These are phyloP conservation scores for Nematocida ironsii DNA, from an alignment of 371 early-diverging fungal genomes.

Conservation along the genomic window DNA sequence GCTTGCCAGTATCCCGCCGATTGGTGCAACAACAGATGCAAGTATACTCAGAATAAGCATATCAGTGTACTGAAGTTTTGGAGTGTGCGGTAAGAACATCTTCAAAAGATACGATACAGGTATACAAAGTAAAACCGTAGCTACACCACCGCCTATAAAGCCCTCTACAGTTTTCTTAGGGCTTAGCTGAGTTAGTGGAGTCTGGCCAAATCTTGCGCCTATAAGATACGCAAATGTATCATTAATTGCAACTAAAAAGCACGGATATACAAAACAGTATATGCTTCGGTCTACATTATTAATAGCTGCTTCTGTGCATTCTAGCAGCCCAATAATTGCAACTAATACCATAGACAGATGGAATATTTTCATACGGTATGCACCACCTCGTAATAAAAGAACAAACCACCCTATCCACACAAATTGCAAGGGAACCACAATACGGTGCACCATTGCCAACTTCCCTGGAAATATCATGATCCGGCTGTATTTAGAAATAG, in stretches of 20 bases:
- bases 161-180: slow-evolving; percentile 99
- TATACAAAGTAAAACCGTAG: slow-evolving; percentile 76
- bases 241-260: slow-evolving; percentile 85
- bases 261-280: slow-evolving; percentile 86
- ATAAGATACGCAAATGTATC: slow-evolving; percentile 93
- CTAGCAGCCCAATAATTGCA: slow-evolving; percentile 79
- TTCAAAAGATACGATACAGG: slow-evolving; percentile 19
- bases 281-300: slow-evolving; percentile 91
- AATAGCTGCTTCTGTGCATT: slow-evolving; percentile 83
- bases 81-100: not conserved
- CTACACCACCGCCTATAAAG: slow-evolving; percentile 84
- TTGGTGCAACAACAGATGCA: slow-evolving; percentile 92
- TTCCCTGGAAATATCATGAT: not conserved
- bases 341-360: slow-evolving; percentile 92
- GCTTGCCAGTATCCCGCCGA: slow-evolving; percentile 97
- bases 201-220: slow-evolving; percentile 86
- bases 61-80: not conserved
- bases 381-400: slow-evolving; percentile 79
- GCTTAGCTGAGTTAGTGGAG: slow-evolving; percentile 83
- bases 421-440: slow-evolving; percentile 43
- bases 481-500: not conserved
- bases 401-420: slow-evolving; percentile 84
- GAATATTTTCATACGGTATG: slow-evolving; percentile 78
- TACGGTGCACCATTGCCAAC: not conserved
- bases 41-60: slow-evolving; percentile 77